Conservation (phyloP, 78 protist genomes). For the Dictyostelium brefeldianum region DNA sequence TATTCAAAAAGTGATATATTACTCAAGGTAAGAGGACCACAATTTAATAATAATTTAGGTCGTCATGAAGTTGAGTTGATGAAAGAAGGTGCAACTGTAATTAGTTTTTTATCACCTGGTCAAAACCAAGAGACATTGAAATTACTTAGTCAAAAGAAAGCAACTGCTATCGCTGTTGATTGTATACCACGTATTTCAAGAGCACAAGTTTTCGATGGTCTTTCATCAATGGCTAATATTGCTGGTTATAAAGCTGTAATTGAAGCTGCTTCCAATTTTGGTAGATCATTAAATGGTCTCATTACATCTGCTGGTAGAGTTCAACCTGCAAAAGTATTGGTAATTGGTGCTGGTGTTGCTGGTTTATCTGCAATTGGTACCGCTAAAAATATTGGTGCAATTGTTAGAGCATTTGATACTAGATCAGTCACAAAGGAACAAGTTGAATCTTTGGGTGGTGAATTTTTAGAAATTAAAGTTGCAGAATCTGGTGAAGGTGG, state of each 20-base stretch:
- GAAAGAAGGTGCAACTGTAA: conserved; percentile 72
- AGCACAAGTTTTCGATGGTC: conserved; percentile 97
- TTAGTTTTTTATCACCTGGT: conserved; percentile 84
- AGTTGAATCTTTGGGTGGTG: conserved; percentile 97
- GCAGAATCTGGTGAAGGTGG: conserved; percentile 93
- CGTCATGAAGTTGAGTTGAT: conserved; percentile 72
- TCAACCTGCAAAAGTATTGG: conserved; percentile 96
- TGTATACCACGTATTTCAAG: conserved; percentile 93
- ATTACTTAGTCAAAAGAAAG: conserved; percentile 30
- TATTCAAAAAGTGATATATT: conserved; percentile 77
- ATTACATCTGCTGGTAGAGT: conserved; percentile 99
- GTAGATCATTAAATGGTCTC: conserved; percentile 95
- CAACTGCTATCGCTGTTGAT: conserved; percentile 95
- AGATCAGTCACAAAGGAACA: conserved; percentile 98
- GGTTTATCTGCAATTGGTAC: conserved; percentile 98
- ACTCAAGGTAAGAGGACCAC: conserved; percentile 82
- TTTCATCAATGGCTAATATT: conserved; percentile 96
- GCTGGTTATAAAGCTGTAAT: conserved; percentile 98
- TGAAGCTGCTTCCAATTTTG: conserved; percentile 92
- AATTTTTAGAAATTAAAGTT: conserved; percentile 95
- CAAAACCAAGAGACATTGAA: conserved; percentile 31
- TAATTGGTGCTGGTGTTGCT: conserved; percentile 99
- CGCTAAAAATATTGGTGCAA: conserved; percentile 97
- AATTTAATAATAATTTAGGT: conserved; percentile 31
- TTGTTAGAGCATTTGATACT: conserved; percentile 98